Base-by-base conservation (phyloP, 139 green algal genomes). In the Picochlorum sp. region DNA sequence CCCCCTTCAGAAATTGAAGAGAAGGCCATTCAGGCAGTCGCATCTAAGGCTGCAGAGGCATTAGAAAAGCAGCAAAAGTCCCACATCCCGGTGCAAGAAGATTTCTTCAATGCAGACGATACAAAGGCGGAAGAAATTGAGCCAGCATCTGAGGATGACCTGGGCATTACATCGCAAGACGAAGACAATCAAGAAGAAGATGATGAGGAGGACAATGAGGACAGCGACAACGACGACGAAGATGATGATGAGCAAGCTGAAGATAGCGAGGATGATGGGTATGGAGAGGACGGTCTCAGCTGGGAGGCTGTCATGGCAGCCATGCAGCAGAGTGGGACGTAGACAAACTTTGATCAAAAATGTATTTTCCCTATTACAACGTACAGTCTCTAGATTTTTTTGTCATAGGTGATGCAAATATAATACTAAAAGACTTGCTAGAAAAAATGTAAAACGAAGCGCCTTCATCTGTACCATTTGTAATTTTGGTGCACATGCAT, bases 271-370 rank as follows among this genome's bases (percentile, higher is more conserved):
- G 84, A 75, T 55, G 82, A 83, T 32, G 85, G 85, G 3, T 90
- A 93, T 44, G 82, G 82, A 18, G 78, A 86, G 1, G 69, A 61
- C 2, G 88, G 79, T 7, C 79, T 96, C 14, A 86, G 73, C 0
- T 96, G 85, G 85, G 87, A 96, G 70, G 85, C 85, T 7, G 84
- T 96, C 9, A 75, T 96, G 70, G 61, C 65, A 3, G 60, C 54
- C 25, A 57, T 94, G 61, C 78, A 83, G 64, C 55, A 50, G 50
- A 43, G 55, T 7, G 30, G 22, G 5, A 31, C 5, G 22, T 29
- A 10, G 9, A 24, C 10, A 41, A 12, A 41, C 9, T 9, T n/a
- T 9, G 35, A 41, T 9, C 35, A 12, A 41, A 41, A n/a, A n/a
- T n/a, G n/a, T n/a, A n/a, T n/a, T n/a, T n/a, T n/a, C n/a, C n/a